A percentile compares a stretch with the other conserved stretches of the same genome.
Evolutionary conservation across 2,329 filamentous ascomycete species (phyloP).

Genomic region (Cadophora luteo-olivacea): DNA sequence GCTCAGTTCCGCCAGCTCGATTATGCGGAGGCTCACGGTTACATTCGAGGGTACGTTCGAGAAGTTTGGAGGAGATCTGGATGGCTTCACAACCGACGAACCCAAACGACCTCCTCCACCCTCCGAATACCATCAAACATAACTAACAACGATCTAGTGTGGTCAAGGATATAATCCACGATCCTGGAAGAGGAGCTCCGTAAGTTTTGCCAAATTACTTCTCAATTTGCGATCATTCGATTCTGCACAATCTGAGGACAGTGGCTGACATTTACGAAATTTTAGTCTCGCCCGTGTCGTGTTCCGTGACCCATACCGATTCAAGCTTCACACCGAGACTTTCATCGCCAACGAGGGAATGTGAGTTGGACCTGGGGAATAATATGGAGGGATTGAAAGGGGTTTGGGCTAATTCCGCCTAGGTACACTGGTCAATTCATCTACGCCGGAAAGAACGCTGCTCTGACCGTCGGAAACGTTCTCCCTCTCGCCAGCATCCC

Average conservation of each 20-base stretch:
- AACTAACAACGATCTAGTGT: conserved; percentile 74
- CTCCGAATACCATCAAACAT: not conserved
- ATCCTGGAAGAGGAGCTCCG: conserved; percentile 93
- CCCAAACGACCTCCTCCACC: not conserved
- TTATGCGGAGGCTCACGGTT: conserved; percentile 95
- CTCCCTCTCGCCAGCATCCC: conserved; percentile 93
- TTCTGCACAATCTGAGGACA: not conserved
- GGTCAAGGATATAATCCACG: conserved; percentile 94
- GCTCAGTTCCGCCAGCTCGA: conserved; percentile 98
- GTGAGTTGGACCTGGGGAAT: conserved; percentile 52
- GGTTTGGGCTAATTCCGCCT: conserved; percentile 70
- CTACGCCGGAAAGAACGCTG: conserved; percentile 99
- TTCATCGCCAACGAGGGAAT: conserved; percentile 99
- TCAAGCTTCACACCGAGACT: conserved; percentile 97
- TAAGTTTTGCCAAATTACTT: not conserved
- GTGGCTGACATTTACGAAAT: not conserved
- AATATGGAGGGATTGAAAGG: not conserved
- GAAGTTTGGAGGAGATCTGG: not conserved
- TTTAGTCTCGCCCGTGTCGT: conserved; percentile 79
- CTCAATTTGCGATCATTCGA: not conserved
- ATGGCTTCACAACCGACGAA: not conserved
- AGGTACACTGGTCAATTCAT: conserved; percentile 99
- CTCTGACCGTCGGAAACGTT: conserved; percentile 96
- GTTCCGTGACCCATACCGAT: conserved; percentile 98
- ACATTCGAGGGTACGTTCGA: conserved; percentile 81